Percentiles rank a stretch among this genome's conserved stretches.
These are phyloP conservation scores for Solanum sejunctum DNA, from an alignment of 257 asterid species.

Conservation along the genomic window DNA sequence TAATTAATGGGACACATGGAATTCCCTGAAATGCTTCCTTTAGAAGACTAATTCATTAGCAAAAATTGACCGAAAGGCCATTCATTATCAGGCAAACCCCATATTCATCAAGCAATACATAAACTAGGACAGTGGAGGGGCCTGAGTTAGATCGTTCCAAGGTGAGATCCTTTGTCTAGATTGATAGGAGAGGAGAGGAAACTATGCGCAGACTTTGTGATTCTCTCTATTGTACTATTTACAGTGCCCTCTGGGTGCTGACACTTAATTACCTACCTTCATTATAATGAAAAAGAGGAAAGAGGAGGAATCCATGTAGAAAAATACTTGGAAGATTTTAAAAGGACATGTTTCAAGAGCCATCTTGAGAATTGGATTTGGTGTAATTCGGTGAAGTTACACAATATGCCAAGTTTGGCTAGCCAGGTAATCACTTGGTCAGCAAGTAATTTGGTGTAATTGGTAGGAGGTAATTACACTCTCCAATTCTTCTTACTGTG, in stretches of 20 bases:
- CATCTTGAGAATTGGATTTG: too few relatives aligned
- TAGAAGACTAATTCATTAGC: neutral
- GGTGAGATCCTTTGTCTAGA: neutral
- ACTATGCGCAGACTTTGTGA: neutral
- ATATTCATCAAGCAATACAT: neutral
- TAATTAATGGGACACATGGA: neutral
- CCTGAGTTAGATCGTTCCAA: neutral
- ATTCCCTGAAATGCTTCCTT: neutral
- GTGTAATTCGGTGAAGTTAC: too few relatives aligned
- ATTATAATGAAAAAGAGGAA: neutral
- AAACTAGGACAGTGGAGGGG: neutral
- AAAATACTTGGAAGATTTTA: neutral
- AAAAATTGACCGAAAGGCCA: neutral
- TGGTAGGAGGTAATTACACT: too few relatives aligned
- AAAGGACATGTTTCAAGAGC: too few relatives aligned
- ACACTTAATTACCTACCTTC: neutral
- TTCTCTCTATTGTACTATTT: neutral
- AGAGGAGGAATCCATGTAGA: neutral
- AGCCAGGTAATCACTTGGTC: too few relatives aligned
- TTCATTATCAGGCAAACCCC: neutral
- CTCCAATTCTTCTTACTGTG: too few relatives aligned
- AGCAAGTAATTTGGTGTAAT: too few relatives aligned
- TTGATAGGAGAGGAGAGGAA: neutral
- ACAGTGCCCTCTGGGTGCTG: neutral
- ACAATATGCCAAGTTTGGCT: too few relatives aligned